phyloP scores from a whole-genome alignment of 257 asterid species.

The Verbascum thapsus region DNA sequence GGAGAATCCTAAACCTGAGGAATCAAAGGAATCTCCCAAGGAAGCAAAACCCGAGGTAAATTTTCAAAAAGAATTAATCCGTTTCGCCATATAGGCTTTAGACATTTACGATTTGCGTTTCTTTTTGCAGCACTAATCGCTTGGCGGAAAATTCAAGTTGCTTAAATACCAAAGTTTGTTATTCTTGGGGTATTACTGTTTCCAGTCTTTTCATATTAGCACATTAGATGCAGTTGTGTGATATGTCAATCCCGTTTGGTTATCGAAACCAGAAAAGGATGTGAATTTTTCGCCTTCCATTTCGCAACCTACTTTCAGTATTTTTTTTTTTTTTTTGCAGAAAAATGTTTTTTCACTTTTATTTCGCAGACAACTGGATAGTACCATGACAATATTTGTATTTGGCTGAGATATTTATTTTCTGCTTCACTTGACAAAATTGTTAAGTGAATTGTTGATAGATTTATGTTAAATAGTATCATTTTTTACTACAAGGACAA shows the following conservation, averaged over 20 bases:
- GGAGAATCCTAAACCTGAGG: constrained; percentile 64
- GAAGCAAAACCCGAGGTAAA: constrained; percentile 52
- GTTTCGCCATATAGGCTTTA: background rate
- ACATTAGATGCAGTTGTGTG: constrained; percentile 21
- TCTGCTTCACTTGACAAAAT: too few relatives aligned
- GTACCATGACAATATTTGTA: constrained; percentile 6
- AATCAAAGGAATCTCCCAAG: constrained; percentile 48
- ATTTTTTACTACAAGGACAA: too few relatives aligned
- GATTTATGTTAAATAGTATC: too few relatives aligned
- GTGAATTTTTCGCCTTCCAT: background rate
- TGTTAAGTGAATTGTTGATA: too few relatives aligned
- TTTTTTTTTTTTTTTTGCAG: constrained; percentile 12
- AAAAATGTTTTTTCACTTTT: background rate
- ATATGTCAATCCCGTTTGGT: constrained; percentile 17
- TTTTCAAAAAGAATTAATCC: constrained; percentile 2
- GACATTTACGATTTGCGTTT: background rate
- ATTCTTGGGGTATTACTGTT: constrained; percentile 21
- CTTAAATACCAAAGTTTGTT: constrained; percentile 14
- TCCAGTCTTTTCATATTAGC: constrained; percentile 10
- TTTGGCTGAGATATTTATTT: too few relatives aligned
- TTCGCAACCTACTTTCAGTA: too few relatives aligned
- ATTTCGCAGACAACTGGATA: constrained; percentile 6
- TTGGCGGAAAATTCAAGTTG: background rate
- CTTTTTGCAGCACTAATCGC: constrained; percentile 30
- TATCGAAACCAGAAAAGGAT: constrained; percentile 16